Evolutionary conservation across 768 basidiomycete genomes (phyloP), one percentile per base, ranked within the genome.

Genomic region (Psilocybe tampanensis): DNA sequence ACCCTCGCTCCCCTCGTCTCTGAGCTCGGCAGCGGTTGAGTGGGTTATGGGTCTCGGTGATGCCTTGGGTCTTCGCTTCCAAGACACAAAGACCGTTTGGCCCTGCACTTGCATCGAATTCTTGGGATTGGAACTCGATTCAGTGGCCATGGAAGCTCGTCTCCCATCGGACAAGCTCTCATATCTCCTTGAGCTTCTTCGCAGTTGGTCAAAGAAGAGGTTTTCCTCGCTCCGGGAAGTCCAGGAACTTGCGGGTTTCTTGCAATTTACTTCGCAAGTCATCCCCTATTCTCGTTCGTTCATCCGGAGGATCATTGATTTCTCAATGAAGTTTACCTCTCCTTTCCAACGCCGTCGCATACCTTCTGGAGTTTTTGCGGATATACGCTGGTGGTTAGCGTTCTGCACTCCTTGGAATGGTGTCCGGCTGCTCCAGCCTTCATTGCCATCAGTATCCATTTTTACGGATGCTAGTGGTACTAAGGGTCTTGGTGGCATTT

Each of bases 191-290:
- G 54, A 66, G 0, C 59, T 73, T 8, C 59, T 74, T 1, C 18
- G 15, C 9, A 3, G 2, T 0, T 75, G 72, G 72, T n/a, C 43
- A 0, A n/a, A 15, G 6, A 64, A 65, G 32, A 15, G 19, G 1
- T 6, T 29, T 6, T 65, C 62, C 44, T 59, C 65, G 7, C 64
- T 72, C 0, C 60, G 29, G 13, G 67, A 74, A 49, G 60, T 74
- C 3, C 66, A 76, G 55, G 63, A 70, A 39, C 66, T 76, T 2
- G 60, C 59, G 1, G 73, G 76, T 3, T 72, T 63, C 55, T 64
- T 77, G 1, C 68, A 71, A 41, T 77, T 77, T 53, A 44, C 61
- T 2, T 69, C 70, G 0, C 71, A 72, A 44, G 75, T 76, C 17
- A 69, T 75, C 26, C 74, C 72, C 0, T 48, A 39, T 11, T 69